Evolutionary conservation across 2,329 filamentous ascomycete genomes (phyloP), one percentile per base, ranked within the genome.

Genomic region (Tolypocladium cylindrosporum): DNA sequence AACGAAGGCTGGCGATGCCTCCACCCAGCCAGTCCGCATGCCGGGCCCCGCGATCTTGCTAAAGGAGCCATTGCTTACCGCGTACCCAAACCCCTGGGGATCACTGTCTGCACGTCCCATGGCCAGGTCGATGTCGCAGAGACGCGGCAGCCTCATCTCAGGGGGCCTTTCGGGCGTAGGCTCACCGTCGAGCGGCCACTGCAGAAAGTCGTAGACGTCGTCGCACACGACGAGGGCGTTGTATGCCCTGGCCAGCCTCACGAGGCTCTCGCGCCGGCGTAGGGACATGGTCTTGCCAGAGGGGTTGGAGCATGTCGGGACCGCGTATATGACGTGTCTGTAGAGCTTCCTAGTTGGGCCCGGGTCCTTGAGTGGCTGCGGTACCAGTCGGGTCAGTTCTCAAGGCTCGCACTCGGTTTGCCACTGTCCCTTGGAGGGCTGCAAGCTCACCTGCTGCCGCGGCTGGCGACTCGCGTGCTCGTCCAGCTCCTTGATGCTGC

Each of bases 161-260:
- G 57, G 60, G 2, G 60, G 57, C 37, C 59, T 56, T 36, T 61
- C 60, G 43, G 60, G 57, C 42, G 64, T 62, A 70, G 76, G 42
- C 72, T 71, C 41, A 66, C 66, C 55, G 51, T 74, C 67, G 0
- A 76, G 65, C 2, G 83, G 81, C 90, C 91, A 97, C 69, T 92
- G 89, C 6, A 97, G 78, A 63, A 93, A 88, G 70, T 97, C 93
- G 69, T 99, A 99, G 11, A 97, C 91, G 70, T 99, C 94, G 73
- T 97, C 93, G 54, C 84, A 84, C 36, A 97, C 79, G 57, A 97
- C 73, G n/a, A 97, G 79, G 8, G 90, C 90, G 69, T 97, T 86
- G 69, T 88, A 84, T 59, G 85, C 78, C 58, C 93, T 81, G 0
- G 93, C 93, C 8, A 97, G 73, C n/a, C 77, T 75, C 31, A 97